Percentiles rank a stretch among this genome's conserved stretches.
Conservation (phyloP, 345 rosid species). For the Cardamine resedifolia region DNA sequence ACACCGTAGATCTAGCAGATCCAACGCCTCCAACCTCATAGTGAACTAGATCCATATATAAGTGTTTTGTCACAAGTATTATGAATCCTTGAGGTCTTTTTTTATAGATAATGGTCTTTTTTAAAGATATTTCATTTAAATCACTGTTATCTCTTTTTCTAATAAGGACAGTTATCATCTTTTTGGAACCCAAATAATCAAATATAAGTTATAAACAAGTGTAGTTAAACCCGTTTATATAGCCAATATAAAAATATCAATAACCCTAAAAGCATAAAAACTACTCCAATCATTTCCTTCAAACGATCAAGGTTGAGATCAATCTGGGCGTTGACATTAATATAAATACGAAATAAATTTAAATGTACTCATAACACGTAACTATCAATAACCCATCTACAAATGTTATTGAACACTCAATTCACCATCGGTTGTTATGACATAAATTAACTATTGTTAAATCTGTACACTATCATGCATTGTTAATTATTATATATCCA, state of each 20-base stretch:
- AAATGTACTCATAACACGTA: not conserved
- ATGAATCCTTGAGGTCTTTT: not conserved
- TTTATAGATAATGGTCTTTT: no score
- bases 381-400: not conserved
- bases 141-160: not conserved
- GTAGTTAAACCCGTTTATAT: no score
- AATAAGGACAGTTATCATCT: slow-evolving; percentile 3
- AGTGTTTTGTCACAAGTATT: not conserved
- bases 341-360: not conserved
- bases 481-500: not conserved
- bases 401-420: not conserved
- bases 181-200: not conserved
- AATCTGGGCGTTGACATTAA: not conserved
- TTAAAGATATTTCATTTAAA: no score
- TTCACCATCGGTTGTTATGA: not conserved
- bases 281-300: no score
- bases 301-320: not conserved
- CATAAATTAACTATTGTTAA: slow-evolving; percentile 2
- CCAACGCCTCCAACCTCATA: no score
- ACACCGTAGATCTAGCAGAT: no score
- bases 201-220: not conserved
- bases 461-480: not conserved
- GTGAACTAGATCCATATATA: no score
- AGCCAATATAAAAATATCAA: no score
- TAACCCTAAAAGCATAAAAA: no score